Conservation (phyloP, 805 yeast species). For the Wickerhamomyces bovis region DNA sequence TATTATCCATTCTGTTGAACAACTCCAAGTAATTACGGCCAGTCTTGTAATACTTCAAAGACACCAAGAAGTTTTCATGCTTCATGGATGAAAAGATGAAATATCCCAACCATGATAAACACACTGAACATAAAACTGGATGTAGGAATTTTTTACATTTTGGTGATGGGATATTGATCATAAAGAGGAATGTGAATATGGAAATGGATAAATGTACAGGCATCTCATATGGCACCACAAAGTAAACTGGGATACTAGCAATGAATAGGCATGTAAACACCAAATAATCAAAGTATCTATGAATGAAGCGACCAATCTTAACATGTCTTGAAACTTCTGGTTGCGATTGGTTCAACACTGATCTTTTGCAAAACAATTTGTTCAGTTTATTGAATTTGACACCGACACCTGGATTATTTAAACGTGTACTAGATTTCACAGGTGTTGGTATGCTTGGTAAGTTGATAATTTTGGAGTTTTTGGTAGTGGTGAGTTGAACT, state of each 20-base stretch:
- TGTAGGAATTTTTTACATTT: conserved; percentile 49
- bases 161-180: conserved; percentile 39
- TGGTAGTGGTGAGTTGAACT: conserved; percentile 3
- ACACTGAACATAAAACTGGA: conserved; percentile 66
- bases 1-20: conserved; percentile 33
- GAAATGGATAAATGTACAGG: conserved; percentile 60
- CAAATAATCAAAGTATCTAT: conserved; percentile 49
- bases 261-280: conserved; percentile 42
- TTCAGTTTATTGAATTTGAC: conserved; percentile 5
- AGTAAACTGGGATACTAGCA: conserved; percentile 57
- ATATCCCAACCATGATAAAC: conserved; percentile 54
- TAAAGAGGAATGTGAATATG: conserved; percentile 47
- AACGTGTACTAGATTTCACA: conserved; percentile 10
- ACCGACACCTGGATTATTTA: conserved; percentile 12
- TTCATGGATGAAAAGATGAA: conserved; percentile 55
- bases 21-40: conserved; percentile 60
- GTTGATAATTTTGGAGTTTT: not conserved
- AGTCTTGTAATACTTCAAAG: conserved; percentile 54
- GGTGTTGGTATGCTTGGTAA: conserved; percentile 16
- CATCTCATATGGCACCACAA: conserved; percentile 47
- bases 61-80: conserved; percentile 41
- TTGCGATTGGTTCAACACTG: conserved; percentile 13
- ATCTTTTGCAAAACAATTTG: conserved; percentile 19
- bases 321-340: conserved; percentile 17
- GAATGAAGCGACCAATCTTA: conserved; percentile 30